A percentile compares a stretch with the other conserved stretches of the same genome.
These are phyloP conservation scores for Aquilaria yunnanensis DNA, from an alignment of 345 rosid species.

Conservation along the genomic window DNA sequence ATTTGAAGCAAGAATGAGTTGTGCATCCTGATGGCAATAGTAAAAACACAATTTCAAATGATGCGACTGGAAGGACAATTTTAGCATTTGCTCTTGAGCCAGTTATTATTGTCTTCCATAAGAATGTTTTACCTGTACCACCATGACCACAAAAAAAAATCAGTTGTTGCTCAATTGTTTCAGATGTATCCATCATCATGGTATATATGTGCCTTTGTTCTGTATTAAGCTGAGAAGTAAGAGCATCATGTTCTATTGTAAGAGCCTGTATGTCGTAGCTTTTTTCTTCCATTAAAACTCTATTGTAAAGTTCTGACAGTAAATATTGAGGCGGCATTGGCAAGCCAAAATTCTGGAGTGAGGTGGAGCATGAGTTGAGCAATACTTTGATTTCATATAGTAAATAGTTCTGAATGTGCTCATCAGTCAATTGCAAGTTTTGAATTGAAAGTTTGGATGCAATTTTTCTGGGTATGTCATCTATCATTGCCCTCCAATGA, in stretches of 20 bases:
- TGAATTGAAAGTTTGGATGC: not conserved
- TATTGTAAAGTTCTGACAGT: not conserved
- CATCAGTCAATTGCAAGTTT: not conserved
- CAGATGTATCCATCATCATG: not conserved
- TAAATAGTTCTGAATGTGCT: not conserved
- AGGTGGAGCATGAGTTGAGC: not conserved
- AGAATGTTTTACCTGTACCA: not conserved
- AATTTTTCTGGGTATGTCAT: not conserved
- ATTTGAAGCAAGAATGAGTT: conserved; percentile 3
- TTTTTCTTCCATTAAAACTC: not conserved
- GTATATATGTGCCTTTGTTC: not conserved
- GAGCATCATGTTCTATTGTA: not conserved
- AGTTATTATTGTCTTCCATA: not conserved
- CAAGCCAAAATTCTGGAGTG: not conserved
- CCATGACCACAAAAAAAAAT: not conserved
- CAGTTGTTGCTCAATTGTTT: not conserved
- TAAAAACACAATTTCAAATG: not conserved
- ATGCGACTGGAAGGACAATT: not conserved
- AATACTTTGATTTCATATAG: not conserved
- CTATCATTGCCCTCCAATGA: not conserved
- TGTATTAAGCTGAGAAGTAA: not conserved
- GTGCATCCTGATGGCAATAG: conserved; percentile 1
- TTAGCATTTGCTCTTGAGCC: not conserved
- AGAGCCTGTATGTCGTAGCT: not conserved
- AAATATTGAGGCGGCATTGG: not conserved